Evolutionary conservation across 495 filamentous ascomycete genomes (phyloP).

Genomic region (Trichoderma orchidacearum): DNA sequence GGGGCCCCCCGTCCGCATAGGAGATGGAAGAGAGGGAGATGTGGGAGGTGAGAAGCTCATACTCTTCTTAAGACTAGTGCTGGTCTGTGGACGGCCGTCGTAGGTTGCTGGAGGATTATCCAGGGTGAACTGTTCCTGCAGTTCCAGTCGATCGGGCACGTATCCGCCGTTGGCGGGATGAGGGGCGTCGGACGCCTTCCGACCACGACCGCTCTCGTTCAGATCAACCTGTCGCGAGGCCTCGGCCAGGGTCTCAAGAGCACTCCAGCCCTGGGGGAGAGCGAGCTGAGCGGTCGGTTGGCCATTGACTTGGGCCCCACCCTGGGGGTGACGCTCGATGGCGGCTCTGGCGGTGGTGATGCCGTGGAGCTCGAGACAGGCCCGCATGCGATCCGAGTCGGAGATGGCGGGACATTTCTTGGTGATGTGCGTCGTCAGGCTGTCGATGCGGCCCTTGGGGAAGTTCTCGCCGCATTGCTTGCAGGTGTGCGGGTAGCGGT

Average conservation of each 20-base stretch:
- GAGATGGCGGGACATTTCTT: slow-evolving; percentile 70
- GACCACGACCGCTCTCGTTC: slow-evolving; percentile 20
- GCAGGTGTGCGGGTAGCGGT: slow-evolving; percentile 79
- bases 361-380: slow-evolving; percentile 36
- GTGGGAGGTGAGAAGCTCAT: slow-evolving; percentile 15
- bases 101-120: slow-evolving; percentile 29
- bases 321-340: not conserved
- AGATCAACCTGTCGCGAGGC: slow-evolving; percentile 58
- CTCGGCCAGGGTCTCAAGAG: slow-evolving; percentile 69
- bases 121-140: slow-evolving; percentile 35
- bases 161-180: slow-evolving; percentile 5
- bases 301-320: slow-evolving; percentile 6
- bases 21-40: not conserved
- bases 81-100: slow-evolving; percentile 18
- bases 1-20: not conserved
- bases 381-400: slow-evolving; percentile 50
- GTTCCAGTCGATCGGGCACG: slow-evolving; percentile 10
- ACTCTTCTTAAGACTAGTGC: slow-evolving; percentile 2
- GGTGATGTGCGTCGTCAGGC: slow-evolving; percentile 58
- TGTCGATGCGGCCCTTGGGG: slow-evolving; percentile 73
- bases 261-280: slow-evolving; percentile 50
- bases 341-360: slow-evolving; percentile 16
- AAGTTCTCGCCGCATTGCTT: slow-evolving; percentile 75
- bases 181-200: slow-evolving; percentile 9
- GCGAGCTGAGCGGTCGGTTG: slow-evolving; percentile 21